These are phyloP conservation scores for Aureoboletus auriporus DNA, from an alignment of 768 basidiomycete species.

Conservation along the genomic window DNA sequence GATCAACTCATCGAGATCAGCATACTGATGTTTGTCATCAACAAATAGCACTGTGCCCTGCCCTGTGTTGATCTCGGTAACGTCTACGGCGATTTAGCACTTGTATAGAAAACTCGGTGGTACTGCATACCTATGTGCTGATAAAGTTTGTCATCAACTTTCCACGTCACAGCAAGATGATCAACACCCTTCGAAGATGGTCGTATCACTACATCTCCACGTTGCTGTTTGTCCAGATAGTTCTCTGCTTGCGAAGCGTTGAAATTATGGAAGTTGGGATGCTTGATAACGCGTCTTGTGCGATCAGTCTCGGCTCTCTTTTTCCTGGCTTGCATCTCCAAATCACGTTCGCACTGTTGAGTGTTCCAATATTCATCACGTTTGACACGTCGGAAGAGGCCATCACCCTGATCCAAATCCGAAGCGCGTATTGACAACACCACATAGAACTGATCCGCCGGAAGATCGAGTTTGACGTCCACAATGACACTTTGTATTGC, in stretches of 20 bases:
- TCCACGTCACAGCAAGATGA: conserved; percentile 98
- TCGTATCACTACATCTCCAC: conserved; percentile 94
- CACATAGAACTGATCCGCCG: conserved; percentile 61
- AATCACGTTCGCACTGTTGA: conserved; percentile 59
- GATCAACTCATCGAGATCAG: conserved; percentile 94
- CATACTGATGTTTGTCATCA: conserved; percentile 76
- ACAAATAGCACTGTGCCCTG: conserved; percentile 67
- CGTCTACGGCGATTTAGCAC: conserved; percentile 47
- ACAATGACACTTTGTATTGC: conserved; percentile 78
- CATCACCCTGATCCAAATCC: conserved; percentile 63
- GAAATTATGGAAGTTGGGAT: conserved; percentile 97
- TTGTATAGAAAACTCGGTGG: not conserved
- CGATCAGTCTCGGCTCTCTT: conserved; percentile 80
- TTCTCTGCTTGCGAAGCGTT: conserved; percentile 87
- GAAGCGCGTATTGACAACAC: conserved; percentile 66
- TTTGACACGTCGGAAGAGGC: conserved; percentile 53
- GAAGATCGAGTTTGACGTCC: conserved; percentile 58
- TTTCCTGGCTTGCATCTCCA: conserved; percentile 72
- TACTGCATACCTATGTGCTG: conserved; percentile 84
- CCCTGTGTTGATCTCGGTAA: conserved; percentile 76
- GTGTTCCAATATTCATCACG: conserved; percentile 64
- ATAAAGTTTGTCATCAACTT: conserved; percentile 92
- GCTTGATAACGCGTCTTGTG: conserved; percentile 86
- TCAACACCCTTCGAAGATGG: conserved; percentile 92
- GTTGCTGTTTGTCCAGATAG: conserved; percentile 83